These are phyloP conservation scores for Ensete glaucum DNA, from an alignment of 176 grass and related monocot species.

Conservation along the genomic window DNA sequence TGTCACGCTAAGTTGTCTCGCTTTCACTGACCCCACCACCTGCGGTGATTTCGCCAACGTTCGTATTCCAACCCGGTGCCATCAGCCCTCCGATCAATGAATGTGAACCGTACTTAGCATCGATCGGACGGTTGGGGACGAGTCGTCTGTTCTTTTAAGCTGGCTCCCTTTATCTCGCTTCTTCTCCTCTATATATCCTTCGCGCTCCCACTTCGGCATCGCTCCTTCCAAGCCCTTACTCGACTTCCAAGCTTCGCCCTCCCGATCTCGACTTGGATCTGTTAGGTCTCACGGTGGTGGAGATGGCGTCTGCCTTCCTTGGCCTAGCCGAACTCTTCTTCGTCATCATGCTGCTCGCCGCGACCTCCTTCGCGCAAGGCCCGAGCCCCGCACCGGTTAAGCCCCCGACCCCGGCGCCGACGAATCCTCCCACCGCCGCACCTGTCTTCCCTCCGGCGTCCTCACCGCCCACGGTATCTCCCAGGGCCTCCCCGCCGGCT, in stretches of 20 bases:
- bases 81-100: no score
- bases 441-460: background rate
- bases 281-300: background rate
- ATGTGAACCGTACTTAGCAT: no score
- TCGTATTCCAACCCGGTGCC: no score
- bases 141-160: no score
- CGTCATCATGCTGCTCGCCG: background rate
- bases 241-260: background rate
- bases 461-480: background rate
- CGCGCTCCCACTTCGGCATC: background rate
- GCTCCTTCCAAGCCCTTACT: background rate
- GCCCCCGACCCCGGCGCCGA: background rate
- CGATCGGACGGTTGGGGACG: no score
- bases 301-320: background rate
- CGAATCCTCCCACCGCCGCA: background rate
- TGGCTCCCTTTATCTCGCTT: no score
- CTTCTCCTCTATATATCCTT: background rate
- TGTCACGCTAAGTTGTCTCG: no score
- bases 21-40: no score
- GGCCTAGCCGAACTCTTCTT: background rate
- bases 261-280: background rate
- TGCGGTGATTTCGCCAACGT: no score
- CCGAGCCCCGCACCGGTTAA: background rate
- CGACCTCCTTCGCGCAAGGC: constrained; percentile 3
- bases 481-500: background rate